These are phyloP conservation scores for Penicillium sp. DNA, from an alignment of 2,329 filamentous ascomycete species.

Conservation along the genomic window DNA sequence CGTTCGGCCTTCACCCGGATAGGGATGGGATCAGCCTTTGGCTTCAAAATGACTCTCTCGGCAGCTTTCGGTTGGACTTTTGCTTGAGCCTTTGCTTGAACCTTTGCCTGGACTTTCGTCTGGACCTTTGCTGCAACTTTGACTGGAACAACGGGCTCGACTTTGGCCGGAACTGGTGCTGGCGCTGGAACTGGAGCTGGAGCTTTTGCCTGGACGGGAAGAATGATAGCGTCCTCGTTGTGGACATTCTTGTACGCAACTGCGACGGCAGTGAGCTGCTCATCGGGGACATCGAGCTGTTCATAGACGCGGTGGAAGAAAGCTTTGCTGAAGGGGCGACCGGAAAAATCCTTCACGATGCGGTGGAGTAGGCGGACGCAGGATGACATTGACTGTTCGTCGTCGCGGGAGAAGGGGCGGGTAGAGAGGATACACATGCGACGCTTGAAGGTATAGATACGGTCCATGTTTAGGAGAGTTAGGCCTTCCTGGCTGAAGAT, in stretches of 20 bases:
- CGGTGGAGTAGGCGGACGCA: slow-evolving; percentile 44
- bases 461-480: slow-evolving; percentile 46
- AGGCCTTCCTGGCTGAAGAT: slow-evolving; percentile 47
- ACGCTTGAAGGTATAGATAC: slow-evolving; percentile 48
- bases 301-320: slow-evolving; percentile 48
- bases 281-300: slow-evolving; percentile 41
- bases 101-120: background rate
- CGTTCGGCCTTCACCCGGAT: slow-evolving; percentile 2
- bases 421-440: slow-evolving; percentile 41
- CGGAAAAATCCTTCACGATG: slow-evolving; percentile 42
- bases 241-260: slow-evolving; percentile 37
- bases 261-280: slow-evolving; percentile 39
- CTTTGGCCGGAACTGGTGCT: background rate
- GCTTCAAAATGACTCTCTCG: background rate
- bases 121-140: background rate
- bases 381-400: slow-evolving; percentile 39
- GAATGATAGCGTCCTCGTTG: slow-evolving; percentile 41
- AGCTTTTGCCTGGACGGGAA: slow-evolving; percentile 25
- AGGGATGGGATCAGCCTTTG: slow-evolving; percentile 7
- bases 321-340: slow-evolving; percentile 44
- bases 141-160: background rate
- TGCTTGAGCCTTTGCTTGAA: background rate
- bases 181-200: background rate
- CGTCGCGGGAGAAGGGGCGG: slow-evolving; percentile 26
- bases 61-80: background rate